Evolutionary conservation across 306 rosid species (phyloP).

Genomic region (Sophora flavescens): DNA sequence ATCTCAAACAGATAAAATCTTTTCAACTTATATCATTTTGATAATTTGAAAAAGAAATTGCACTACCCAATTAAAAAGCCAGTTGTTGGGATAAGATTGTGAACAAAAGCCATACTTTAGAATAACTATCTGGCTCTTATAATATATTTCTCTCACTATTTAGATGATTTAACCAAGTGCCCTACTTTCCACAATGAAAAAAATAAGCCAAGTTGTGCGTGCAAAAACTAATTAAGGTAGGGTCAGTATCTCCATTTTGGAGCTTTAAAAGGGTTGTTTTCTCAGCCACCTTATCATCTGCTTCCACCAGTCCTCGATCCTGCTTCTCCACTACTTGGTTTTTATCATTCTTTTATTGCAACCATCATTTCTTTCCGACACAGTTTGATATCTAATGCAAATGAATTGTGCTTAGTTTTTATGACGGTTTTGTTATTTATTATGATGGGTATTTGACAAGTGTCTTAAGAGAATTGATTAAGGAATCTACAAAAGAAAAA

Average conservation of each 20-base stretch:
- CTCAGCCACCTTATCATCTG: constrained; percentile 52
- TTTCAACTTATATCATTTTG: too few species aligned
- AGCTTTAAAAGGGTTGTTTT: constrained; percentile 45
- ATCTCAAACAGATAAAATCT: too few species aligned
- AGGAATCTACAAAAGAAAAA: too few species aligned
- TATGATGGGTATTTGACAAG: too few species aligned
- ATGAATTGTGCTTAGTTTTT: neutral
- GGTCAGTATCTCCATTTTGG: constrained; percentile 52
- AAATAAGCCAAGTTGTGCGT: constrained; percentile 56
- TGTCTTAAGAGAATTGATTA: too few species aligned
- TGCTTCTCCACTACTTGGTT: constrained; percentile 59
- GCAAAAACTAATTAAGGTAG: constrained; percentile 49
- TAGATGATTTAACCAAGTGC: constrained; percentile 54
- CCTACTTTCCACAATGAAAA: constrained; percentile 46
- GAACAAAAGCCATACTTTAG: neutral
- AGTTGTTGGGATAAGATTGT: constrained; percentile 39
- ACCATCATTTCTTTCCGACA: constrained; percentile 43
- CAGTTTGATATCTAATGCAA: constrained; percentile 11
- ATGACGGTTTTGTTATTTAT: too few species aligned
- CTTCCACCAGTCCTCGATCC: constrained; percentile 53
- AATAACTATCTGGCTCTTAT: too few species aligned
- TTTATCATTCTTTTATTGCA: constrained; percentile 48
- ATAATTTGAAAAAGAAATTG: too few species aligned
- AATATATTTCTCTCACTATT: constrained; percentile 10
- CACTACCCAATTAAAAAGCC: too few species aligned